Percentiles rank a stretch among this genome's conserved stretches.
Evolutionary conservation across 257 asterid genomes (phyloP).

Genomic region (Oldenlandia corymbosa): DNA sequence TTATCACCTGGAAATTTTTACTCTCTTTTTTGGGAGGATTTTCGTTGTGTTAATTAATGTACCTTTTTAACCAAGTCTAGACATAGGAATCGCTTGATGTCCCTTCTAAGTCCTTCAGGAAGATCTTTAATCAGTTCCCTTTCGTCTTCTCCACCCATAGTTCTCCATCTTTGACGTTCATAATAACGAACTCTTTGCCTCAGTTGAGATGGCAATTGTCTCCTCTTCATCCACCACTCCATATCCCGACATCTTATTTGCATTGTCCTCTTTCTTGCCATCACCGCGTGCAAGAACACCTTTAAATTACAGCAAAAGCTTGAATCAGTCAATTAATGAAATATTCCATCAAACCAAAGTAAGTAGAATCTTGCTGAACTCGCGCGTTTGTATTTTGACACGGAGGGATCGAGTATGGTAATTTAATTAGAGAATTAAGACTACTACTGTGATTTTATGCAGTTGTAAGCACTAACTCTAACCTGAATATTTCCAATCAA

Average conservation of each 20-base stretch:
- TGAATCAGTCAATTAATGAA: no score
- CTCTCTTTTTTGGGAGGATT: no score
- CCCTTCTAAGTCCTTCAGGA: conserved; percentile 90
- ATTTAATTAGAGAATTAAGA: no score
- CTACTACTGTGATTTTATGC: no score
- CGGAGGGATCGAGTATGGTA: no score
- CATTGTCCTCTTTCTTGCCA: conserved; percentile 91
- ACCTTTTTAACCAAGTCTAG: conserved; percentile 81
- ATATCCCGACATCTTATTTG: conserved; percentile 83
- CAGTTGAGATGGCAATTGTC: conserved; percentile 74
- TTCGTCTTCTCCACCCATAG: conserved; percentile 80
- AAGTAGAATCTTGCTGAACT: no score
- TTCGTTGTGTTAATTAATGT: not conserved
- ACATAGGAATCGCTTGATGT: conserved; percentile 84
- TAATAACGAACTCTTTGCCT: conserved; percentile 75
- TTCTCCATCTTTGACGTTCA: conserved; percentile 70
- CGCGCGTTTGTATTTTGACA: no score
- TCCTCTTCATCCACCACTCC: conserved; percentile 99
- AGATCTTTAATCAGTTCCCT: conserved; percentile 66
- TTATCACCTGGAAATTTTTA: no score
- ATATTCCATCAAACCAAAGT: no score
- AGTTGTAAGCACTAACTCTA: no score
- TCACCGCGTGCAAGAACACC: conserved; percentile 92
- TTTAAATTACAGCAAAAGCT: conserved; percentile 11
- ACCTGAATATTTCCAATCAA: conserved; percentile 95